A percentile compares a stretch with the other conserved stretches of the same genome.
Conservation (phyloP, 2,329 filamentous ascomycete species). For the Arthrinium puccinioides region DNA sequence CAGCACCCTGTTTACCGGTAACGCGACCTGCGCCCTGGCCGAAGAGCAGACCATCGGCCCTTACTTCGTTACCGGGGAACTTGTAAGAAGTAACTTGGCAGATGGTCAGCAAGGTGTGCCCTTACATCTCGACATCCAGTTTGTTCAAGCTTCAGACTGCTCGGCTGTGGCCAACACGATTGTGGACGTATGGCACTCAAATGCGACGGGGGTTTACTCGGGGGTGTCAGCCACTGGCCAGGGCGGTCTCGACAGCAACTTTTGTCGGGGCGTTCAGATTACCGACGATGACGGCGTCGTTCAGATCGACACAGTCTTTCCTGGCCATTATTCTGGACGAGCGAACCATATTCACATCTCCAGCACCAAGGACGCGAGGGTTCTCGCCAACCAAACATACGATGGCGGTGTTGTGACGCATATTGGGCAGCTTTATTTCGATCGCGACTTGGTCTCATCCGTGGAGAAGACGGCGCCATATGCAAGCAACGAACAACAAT, state of each 20-base stretch:
- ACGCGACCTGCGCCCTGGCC: constrained; percentile 38
- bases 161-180: constrained; percentile 37
- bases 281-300: constrained; percentile 33
- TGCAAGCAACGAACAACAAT: not conserved
- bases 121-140: constrained; percentile 42
- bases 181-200: constrained; percentile 43
- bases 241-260: constrained; percentile 33
- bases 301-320: constrained; percentile 34
- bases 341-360: constrained; percentile 42
- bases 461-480: not conserved
- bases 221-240: constrained; percentile 27
- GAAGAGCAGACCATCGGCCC: constrained; percentile 46
- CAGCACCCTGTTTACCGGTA: constrained; percentile 30
- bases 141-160: constrained; percentile 47
- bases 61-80: constrained; percentile 45
- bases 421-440: constrained; percentile 60
- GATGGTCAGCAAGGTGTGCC: constrained; percentile 40
- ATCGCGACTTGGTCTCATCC: constrained; percentile 45
- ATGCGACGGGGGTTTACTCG: constrained; percentile 38
- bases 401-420: constrained; percentile 44
- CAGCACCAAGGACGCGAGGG: constrained; percentile 31
- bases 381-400: constrained; percentile 36
- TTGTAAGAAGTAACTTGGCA: constrained; percentile 38
- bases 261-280: constrained; percentile 31
- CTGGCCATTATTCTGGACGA: constrained; percentile 35